Percentiles rank a stretch among this genome's conserved stretches.
Evolutionary conservation across 192 early-diverging fungal genomes (phyloP).

Genomic region (Podila minutissima): DNA sequence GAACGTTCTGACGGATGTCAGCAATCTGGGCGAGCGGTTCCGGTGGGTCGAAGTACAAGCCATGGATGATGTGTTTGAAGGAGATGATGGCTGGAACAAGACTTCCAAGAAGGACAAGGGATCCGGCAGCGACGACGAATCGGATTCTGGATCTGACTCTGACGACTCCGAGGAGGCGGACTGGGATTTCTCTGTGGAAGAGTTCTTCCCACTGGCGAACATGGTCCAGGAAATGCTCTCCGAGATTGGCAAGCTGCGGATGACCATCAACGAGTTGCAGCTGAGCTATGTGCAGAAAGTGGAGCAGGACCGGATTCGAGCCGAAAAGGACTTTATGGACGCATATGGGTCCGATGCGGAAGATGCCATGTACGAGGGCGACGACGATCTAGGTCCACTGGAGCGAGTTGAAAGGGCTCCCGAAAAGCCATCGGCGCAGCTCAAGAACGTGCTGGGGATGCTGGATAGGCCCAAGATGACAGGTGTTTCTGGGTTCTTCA

Average conservation of each 20-base stretch:
- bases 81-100: background rate
- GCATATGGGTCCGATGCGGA: constrained; percentile 9
- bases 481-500: constrained; percentile 43
- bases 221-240: constrained; percentile 56
- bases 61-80: constrained; percentile 22
- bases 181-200: constrained; percentile 53
- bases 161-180: background rate
- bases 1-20: constrained; percentile 60
- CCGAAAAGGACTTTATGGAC: constrained; percentile 60
- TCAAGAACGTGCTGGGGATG: constrained; percentile 21
- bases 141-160: background rate
- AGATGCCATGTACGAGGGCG: background rate
- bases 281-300: constrained; percentile 66
- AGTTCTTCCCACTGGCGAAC: constrained; percentile 60
- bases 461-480: constrained; percentile 39
- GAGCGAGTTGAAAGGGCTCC: background rate
- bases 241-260: constrained; percentile 60
- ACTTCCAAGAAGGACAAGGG: background rate
- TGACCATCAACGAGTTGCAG: constrained; percentile 70
- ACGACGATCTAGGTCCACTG: constrained; percentile 4
- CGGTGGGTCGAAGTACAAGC: constrained; percentile 54
- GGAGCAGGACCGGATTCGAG: constrained; percentile 58
- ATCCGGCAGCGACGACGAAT: background rate
- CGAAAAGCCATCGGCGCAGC: constrained; percentile 17
- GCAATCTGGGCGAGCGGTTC: constrained; percentile 55